Conservation (phyloP, 257 asterid genomes). For the Gentiana macrophylla region DNA sequence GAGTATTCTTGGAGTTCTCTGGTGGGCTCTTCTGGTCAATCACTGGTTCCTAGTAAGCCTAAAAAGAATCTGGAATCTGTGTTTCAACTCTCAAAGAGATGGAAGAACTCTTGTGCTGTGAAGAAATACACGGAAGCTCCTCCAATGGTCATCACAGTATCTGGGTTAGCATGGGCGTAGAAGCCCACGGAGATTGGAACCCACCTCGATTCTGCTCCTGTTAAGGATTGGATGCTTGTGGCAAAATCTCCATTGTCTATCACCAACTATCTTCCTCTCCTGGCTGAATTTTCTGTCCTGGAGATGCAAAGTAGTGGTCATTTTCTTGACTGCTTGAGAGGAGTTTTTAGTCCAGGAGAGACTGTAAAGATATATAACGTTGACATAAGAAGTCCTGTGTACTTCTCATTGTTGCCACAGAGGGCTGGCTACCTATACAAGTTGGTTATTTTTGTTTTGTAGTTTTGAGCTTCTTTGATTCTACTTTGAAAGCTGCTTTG, state of each 20-base stretch:
- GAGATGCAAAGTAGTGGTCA: conserved; percentile 87
- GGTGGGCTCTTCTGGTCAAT: conserved; percentile 35
- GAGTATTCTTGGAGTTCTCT: conserved; percentile 77
- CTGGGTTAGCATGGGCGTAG: conserved; percentile 81
- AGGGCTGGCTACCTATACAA: conserved; percentile 87
- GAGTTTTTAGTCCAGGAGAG: conserved; percentile 73
- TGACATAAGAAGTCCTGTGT: conserved; percentile 76
- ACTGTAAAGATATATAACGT: conserved; percentile 60
- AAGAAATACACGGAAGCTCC: conserved; percentile 57
- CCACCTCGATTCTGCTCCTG: conserved; percentile 57
- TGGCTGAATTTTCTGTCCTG: conserved; percentile 82
- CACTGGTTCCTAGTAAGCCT: conserved; percentile 35
- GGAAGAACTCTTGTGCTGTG: conserved; percentile 60
- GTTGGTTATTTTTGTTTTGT: conserved; percentile 34
- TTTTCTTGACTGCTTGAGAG: conserved; percentile 64
- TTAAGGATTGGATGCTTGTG: conserved; percentile 77
- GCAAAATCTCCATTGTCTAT: conserved; percentile 67
- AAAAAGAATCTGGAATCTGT: conserved; percentile 42
- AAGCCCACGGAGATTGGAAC: conserved; percentile 76
- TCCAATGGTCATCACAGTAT: conserved; percentile 48
- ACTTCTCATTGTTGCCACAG: conserved; percentile 84
- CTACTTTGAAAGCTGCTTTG: background rate
- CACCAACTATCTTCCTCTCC: conserved; percentile 75
- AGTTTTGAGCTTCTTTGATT: background rate
- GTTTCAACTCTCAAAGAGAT: conserved; percentile 56